Conservation (phyloP, 2,329 filamentous ascomycete genomes). For the Didymella glomerata region DNA sequence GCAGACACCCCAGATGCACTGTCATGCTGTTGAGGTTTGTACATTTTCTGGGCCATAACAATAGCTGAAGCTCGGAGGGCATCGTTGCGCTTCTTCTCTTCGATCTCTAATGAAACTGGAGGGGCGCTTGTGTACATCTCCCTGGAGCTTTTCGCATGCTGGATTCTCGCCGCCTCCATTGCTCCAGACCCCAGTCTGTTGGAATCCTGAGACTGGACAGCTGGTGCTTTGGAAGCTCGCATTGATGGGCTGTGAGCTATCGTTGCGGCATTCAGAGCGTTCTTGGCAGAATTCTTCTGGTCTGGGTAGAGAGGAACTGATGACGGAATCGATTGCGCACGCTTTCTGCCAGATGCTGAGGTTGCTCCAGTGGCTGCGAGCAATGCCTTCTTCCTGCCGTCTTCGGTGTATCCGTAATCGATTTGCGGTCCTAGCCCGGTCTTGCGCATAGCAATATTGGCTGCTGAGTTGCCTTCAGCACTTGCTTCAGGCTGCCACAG, state of each 20-base stretch:
- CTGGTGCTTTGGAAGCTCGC: slow-evolving; percentile 32
- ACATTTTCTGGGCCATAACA: slow-evolving; percentile 91
- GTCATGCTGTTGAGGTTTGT: slow-evolving; percentile 70
- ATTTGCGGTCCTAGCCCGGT: slow-evolving; percentile 57
- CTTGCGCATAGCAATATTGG: slow-evolving; percentile 70
- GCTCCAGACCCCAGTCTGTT: slow-evolving; percentile 57
- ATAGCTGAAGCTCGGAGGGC: slow-evolving; percentile 82
- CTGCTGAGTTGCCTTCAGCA: slow-evolving; percentile 71
- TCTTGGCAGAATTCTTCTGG: slow-evolving; percentile 67
- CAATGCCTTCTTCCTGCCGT: slow-evolving; percentile 71
- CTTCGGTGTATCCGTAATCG: slow-evolving; percentile 57
- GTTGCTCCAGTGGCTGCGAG: slow-evolving; percentile 82
- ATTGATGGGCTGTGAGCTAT: slow-evolving; percentile 64
- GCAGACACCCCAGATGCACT: slow-evolving; percentile 44
- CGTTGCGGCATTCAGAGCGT: slow-evolving; percentile 77
- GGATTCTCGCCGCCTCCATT: slow-evolving; percentile 68
- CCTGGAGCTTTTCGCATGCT: slow-evolving; percentile 72
- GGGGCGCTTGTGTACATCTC: slow-evolving; percentile 82
- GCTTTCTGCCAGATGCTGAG: slow-evolving; percentile 62
- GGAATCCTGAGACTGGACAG: slow-evolving; percentile 29
- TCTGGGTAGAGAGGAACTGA: slow-evolving; percentile 61
- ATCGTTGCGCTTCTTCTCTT: slow-evolving; percentile 77
- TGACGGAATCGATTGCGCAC: slow-evolving; percentile 68
- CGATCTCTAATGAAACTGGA: slow-evolving; percentile 73
- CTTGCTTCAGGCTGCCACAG: slow-evolving; percentile 61